Conservation (phyloP, 495 filamentous ascomycete species). For the Penicillium flavigenum region DNA sequence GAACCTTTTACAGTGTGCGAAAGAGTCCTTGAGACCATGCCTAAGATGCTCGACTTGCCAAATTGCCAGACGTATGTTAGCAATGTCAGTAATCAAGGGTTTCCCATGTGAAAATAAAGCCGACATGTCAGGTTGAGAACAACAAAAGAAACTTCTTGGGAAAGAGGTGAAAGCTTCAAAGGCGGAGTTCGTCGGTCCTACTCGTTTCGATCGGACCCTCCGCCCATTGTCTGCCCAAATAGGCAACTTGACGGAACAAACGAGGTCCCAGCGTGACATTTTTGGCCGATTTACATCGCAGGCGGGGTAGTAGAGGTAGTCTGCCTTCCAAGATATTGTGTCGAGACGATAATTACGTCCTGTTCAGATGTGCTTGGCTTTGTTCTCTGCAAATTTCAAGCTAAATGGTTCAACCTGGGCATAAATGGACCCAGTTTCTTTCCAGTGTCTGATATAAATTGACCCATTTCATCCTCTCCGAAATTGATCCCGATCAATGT, state of each 20-base stretch:
- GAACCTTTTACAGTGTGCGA: too few species aligned
- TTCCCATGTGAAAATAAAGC: too few species aligned
- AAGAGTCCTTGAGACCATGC: too few species aligned
- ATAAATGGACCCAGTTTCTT: neutral
- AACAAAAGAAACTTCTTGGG: too few species aligned
- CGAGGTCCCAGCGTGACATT: neutral
- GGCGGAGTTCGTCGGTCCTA: neutral
- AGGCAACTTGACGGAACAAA: neutral
- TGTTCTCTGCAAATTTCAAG: neutral
- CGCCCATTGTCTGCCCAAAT: neutral
- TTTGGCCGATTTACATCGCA: neutral
- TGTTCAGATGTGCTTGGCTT: neutral
- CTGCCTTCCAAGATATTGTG: neutral
- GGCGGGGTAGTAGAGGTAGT: neutral
- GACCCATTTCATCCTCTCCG: neutral
- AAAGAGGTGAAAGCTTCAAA: neutral
- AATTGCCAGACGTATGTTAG: too few species aligned
- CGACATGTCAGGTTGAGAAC: too few species aligned
- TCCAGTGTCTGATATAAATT: neutral
- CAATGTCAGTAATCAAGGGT: too few species aligned
- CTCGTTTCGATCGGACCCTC: neutral
- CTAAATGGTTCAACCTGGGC: neutral
- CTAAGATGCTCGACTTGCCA: too few species aligned
- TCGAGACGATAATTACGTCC: neutral
- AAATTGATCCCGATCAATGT: neutral